Evolutionary conservation across 305 asterid genomes (phyloP), one percentile per base, ranked within the genome.

Genomic region (Solanum aculeatissimum): DNA sequence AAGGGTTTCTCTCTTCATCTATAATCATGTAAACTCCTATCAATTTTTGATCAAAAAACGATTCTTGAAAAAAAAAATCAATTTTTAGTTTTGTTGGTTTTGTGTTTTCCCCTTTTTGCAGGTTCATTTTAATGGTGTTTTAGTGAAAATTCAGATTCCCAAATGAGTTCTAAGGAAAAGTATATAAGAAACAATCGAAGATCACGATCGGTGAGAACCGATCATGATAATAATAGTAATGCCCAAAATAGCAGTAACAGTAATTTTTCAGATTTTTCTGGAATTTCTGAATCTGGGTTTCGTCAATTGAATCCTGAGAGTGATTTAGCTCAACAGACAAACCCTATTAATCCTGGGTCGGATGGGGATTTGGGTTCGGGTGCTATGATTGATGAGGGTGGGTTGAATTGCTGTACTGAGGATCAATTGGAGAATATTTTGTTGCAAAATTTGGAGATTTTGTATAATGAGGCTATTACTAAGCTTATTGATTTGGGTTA

Each of bases 401-500:
- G 94, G 84, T 92, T 95, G 98, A 95, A 97, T 23, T 91, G 89
- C 87, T 92, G 97, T 84, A 94, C 97, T 27, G 97, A 95, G 92
- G 98, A 96, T 7, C 98, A 96, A 83, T 25, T 93, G 57, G 95
- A 93, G 88, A 93, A 91, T 72, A 87, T 92, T 8, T 42, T 93
- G 85, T 81, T 92, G 21, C 92, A 91, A 86, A 91, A 91, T 84
- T 87, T 93, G 87, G 96, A 92, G 88, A 82, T 84, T 80, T 83
- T 92, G 88, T 92, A 91, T 79, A 91, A 87, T 72, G 95, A 92
- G 89, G 95, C 96, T 1, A 60, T 92, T 43, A 84, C 85, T 68
- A 92, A 91, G 89, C 93, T 93, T n/a, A 83, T 91, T 72, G 86
- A 85, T 0, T 85, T 91, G 88, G 97, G 97, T 21, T 92, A 93